These are phyloP conservation scores for Taiwanofungus camphoratus DNA, from an alignment of 1,284 basidiomycete species.

Conservation along the genomic window DNA sequence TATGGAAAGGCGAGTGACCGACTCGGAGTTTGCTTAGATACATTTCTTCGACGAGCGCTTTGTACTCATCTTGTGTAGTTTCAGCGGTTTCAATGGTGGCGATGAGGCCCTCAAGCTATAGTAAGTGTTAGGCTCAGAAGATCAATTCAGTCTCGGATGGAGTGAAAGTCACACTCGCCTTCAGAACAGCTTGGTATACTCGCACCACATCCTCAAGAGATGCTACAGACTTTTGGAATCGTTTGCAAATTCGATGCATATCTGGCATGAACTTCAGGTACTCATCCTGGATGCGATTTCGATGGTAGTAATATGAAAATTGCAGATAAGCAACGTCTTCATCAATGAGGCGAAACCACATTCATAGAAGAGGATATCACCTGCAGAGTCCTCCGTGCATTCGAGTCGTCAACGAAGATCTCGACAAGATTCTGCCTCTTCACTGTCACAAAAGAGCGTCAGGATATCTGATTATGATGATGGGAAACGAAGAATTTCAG, in stretches of 20 bases:
- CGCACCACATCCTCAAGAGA: constrained; percentile 94
- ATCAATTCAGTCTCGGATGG: background rate
- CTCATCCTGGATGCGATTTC: constrained; percentile 57
- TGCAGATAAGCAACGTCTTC: too few species aligned
- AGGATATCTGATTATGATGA: background rate
- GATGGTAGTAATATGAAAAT: background rate
- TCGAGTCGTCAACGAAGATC: constrained; percentile 77
- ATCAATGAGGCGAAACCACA: too few species aligned
- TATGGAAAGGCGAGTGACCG: constrained; percentile 12
- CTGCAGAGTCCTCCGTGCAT: constrained; percentile 68
- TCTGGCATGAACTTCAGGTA: constrained; percentile 92
- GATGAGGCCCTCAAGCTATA: constrained; percentile 73
- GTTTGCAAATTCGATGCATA: constrained; percentile 88
- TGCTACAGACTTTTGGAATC: constrained; percentile 83
- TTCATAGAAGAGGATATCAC: constrained; percentile 32
- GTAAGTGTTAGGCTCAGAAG: background rate
- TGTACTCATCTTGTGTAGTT: constrained; percentile 41
- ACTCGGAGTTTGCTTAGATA: constrained; percentile 66
- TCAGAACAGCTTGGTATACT: constrained; percentile 85
- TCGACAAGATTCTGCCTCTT: constrained; percentile 87
- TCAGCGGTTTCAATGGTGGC: constrained; percentile 52
- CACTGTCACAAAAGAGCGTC: constrained; percentile 34
- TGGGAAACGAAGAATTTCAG: constrained; percentile 6
- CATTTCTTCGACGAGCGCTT: constrained; percentile 56
- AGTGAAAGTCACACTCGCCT: constrained; percentile 33